Conservation (phyloP, 768 basidiomycete species). For the Porphyrellus cyaneotinctus region DNA sequence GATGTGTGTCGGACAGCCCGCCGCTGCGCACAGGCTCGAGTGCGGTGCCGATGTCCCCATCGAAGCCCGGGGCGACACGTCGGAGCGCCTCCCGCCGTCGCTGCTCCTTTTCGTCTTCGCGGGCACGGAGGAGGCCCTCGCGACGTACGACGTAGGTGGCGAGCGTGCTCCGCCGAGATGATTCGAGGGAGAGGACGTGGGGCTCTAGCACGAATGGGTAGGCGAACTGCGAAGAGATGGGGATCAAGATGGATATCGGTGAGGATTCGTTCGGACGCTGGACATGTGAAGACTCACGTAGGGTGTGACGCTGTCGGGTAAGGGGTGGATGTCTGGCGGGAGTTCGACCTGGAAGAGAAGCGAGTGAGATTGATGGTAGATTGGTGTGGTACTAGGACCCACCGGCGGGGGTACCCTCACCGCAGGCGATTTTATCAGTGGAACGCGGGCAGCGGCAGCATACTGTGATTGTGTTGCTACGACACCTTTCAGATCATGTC, state of each 20-base stretch:
- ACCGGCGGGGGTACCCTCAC: constrained; percentile 83
- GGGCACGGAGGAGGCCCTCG: constrained; percentile 62
- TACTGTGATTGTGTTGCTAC: constrained; percentile 59
- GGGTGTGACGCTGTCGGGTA: constrained; percentile 84
- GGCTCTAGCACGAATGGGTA: constrained; percentile 94
- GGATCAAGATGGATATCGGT: background rate
- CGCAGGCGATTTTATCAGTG: constrained; percentile 90
- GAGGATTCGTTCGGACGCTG: background rate
- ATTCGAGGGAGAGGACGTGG: constrained; percentile 73
- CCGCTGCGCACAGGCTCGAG: constrained; percentile 33
- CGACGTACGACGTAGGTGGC: constrained; percentile 62
- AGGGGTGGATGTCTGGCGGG: constrained; percentile 89
- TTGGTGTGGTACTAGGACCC: constrained; percentile 13
- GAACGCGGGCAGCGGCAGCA: constrained; percentile 67
- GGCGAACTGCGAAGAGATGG: constrained; percentile 63
- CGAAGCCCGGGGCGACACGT: constrained; percentile 81
- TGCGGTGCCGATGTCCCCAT: constrained; percentile 50
- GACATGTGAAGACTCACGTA: constrained; percentile 54
- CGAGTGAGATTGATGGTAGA: background rate
- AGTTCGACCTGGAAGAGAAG: constrained; percentile 65
- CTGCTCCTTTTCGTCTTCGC: constrained; percentile 75
- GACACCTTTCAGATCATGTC: constrained; percentile 1
- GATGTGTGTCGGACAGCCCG: constrained; percentile 11
- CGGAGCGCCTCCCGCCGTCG: constrained; percentile 61
- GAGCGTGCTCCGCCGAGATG: constrained; percentile 64